Conservation (phyloP, 2,329 filamentous ascomycete species). For the Hymenoscyphus albidus region DNA sequence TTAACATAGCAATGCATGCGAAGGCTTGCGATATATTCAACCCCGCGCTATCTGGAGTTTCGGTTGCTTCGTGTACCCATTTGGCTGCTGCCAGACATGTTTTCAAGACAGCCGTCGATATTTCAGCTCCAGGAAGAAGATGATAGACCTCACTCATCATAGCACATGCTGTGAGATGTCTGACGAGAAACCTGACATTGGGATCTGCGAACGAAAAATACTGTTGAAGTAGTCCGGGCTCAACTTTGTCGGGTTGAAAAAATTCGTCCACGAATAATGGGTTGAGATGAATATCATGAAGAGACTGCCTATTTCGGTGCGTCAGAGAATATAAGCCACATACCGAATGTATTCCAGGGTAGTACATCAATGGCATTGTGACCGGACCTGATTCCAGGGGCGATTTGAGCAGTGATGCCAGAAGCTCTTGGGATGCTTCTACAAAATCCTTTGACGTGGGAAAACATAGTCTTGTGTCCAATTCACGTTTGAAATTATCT, state of each 20-base stretch:
- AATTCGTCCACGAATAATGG: neutral
- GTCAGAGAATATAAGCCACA: neutral
- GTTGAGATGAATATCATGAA: neutral
- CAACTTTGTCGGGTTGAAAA: neutral
- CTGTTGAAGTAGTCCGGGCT: neutral
- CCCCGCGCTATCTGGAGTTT: no score
- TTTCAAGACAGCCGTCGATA: constrained; percentile 9
- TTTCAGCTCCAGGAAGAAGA: constrained; percentile 11
- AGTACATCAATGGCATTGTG: no score
- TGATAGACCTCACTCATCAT: constrained; percentile 13
- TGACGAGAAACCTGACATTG: neutral
- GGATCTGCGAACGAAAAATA: neutral
- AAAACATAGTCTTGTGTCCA: neutral
- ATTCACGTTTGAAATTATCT: neutral
- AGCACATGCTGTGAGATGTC: constrained; percentile 10
- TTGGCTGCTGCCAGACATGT: constrained; percentile 1
- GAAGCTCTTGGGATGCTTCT: neutral
- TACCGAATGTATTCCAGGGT: neutral
- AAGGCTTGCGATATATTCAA: constrained; percentile 4
- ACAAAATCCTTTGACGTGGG: neutral
- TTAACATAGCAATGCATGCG: constrained; percentile 8
- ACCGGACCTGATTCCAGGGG: no score
- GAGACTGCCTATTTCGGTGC: neutral
- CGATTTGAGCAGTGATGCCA: neutral
- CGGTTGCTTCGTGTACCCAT: constrained; percentile 1